phyloP scores from a whole-genome alignment of 805 yeast species.

The Teunomyces funiuensis region DNA sequence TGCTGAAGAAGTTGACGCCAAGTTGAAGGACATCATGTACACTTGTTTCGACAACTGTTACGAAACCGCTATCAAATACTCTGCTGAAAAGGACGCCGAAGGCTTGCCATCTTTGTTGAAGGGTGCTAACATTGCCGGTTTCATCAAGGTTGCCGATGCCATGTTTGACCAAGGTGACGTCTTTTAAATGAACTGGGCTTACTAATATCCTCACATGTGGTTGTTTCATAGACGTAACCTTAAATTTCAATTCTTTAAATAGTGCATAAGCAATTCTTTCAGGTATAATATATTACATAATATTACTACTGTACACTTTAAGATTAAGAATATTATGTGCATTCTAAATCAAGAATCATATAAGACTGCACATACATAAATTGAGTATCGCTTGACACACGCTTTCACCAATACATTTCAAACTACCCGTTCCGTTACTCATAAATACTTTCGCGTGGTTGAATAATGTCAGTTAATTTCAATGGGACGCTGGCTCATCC shows the following conservation, averaged over 20 bases:
- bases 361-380: too few species aligned
- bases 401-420: too few species aligned
- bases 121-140: slow-evolving; percentile 99
- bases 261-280: slow-evolving; percentile 8
- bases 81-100: slow-evolving; percentile 62
- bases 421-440: too few species aligned
- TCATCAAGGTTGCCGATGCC: slow-evolving; percentile 97
- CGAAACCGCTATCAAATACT: slow-evolving; percentile 78
- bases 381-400: too few species aligned
- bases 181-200: slow-evolving; percentile 23
- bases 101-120: slow-evolving; percentile 88
- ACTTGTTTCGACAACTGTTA: slow-evolving; percentile 91
- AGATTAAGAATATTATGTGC: too few species aligned
- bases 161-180: slow-evolving; percentile 97
- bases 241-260: slow-evolving; percentile 10
- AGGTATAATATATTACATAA: not conserved
- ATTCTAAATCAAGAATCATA: too few species aligned
- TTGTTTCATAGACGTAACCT: not conserved
- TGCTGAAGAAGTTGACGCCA: slow-evolving; percentile 85
- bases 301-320: too few species aligned
- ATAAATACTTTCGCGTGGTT: not conserved
- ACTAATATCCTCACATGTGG: too few species aligned
- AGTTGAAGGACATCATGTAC: slow-evolving; percentile 90
- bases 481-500: slow-evolving; percentile 24
- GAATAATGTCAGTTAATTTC: slow-evolving; percentile 8